Evolutionary conservation across 2,329 filamentous ascomycete genomes (phyloP).

Genomic region (Dothistroma septosporum): DNA sequence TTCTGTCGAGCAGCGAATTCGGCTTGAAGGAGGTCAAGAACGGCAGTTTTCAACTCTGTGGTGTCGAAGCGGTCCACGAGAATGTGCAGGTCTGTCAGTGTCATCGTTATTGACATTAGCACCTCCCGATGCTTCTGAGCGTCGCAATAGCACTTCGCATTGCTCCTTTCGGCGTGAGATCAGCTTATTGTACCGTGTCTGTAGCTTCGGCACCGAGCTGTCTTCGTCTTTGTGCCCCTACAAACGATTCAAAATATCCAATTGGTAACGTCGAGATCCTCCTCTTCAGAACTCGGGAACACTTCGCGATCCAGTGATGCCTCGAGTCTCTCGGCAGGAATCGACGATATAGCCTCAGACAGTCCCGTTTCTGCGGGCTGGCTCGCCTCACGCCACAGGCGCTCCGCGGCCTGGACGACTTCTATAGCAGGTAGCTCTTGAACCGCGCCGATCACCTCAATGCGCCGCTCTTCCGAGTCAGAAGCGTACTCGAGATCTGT

Average conservation of each 20-base stretch:
- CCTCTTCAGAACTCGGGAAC: not conserved
- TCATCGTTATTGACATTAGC: not conserved
- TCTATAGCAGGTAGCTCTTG: no score
- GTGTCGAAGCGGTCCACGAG: conserved; percentile 10
- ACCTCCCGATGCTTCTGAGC: not conserved
- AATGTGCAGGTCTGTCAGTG: not conserved
- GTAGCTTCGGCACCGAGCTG: not conserved
- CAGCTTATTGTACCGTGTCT: not conserved
- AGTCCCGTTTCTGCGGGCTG: no score
- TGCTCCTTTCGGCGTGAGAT: not conserved
- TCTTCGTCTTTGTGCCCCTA: not conserved
- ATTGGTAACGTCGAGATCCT: conserved; percentile 8
- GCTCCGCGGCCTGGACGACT: no score
- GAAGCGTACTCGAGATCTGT: conserved; percentile 1
- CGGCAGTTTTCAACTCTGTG: not conserved
- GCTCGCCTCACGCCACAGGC: no score
- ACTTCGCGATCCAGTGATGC: not conserved
- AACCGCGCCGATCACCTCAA: not conserved
- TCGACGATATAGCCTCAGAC: no score
- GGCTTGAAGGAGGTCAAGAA: not conserved
- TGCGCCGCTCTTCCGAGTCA: not conserved
- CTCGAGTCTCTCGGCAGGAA: not conserved
- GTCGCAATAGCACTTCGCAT: not conserved
- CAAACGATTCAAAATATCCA: not conserved
- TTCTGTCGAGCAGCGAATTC: not conserved